Evolutionary conservation across 23 red algal genomes (phyloP), one percentile per base, ranked within the genome.

Genomic region (Agarophyton chilense): DNA sequence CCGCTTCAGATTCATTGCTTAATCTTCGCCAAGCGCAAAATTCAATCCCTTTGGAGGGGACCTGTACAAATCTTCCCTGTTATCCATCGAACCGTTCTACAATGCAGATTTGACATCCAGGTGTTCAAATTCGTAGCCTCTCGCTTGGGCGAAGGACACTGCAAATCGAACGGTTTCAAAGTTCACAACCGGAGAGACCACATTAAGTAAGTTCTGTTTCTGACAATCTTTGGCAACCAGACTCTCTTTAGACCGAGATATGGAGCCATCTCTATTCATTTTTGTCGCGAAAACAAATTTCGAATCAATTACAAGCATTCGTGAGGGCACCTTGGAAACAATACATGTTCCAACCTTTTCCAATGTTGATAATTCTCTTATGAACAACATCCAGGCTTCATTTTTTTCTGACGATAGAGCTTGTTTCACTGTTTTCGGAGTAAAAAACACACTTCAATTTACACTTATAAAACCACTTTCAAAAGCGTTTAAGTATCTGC

Each of bases 51-150:
- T 9, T 17, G 75, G 75, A 24, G 55, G 55, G 10, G 18, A 26
- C 0, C 52, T 79, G 46, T 53, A 56, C 0, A 79, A 10, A 14
- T 10, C 0, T 12, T 79, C 45, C 7, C 0, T 29, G 10, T 79
- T 0, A n/a, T 52, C 21, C 10, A 79, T 21, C 0, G 13, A 14
- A 34, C 1, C 43, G 54, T 79, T 79, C 13, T 53, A 29, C 18
- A 79, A 79, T 29, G 75, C 50, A 53, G 14, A 54, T 52, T 79
- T 79, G 0, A 79, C 75, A 79, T 79, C 49, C 9, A 79, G 17
- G 12, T 79, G 75, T 17, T 79, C 42, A 17, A 56, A 22, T 0
- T 26, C n/a, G 25, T 14, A 1, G 0, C 75, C 75, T 24, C 7
- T 9, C 33, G 7, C n/a, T 13, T 14, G 10, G 18, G 47, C 28